Evolutionary conservation across 768 basidiomycete species (phyloP), one percentile per base, ranked within the genome.

Genomic region (Rhodocollybia butyracea): DNA sequence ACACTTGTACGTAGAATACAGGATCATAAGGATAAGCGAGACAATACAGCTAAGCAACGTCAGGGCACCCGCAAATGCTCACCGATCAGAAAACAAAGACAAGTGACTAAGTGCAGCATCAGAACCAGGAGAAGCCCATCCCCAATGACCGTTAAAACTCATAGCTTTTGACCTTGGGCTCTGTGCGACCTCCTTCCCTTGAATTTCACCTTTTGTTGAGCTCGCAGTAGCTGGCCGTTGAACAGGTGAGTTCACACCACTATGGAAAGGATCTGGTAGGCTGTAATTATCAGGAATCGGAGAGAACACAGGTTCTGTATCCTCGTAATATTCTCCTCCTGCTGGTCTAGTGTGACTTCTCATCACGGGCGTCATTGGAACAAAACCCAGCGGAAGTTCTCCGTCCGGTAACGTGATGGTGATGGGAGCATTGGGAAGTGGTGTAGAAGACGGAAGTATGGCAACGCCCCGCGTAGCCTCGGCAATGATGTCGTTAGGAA

Each of bases 401-500:
- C 40, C 43, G 19, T 54, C 53, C n/a, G 53, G 53, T 42, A 54
- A 24, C 15, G 4, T 27, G 27, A 54, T 54, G 8, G 40, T 54
- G 3, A 54, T 54, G 4, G 53, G 53, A 45, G 19, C 15, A 22
- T 45, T 45, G 27, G 53, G 53, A 21, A 54, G 11, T 38, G 53
- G 53, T 26, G 43, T 54, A n/a, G 53, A 54, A 17, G 53, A 45
- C n/a, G 53, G 43, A 7, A 54, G 22, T 19, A 36, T 26, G 15
- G 53, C 29, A 29, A 54, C n/a, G 41, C 53, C 53, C n/a, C 53
- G n/a, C 21, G 53, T 54, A 17, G 53, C 53, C 17, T 54, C 53
- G 17, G 43, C 41, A 13, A 54, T 46, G 12, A 54, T 45, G 19
- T 46, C 43, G 13, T 54, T 54, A 22, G 53, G 53, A 15, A 54